phyloP scores from a whole-genome alignment of 768 basidiomycete genomes.

The Crucibulum laeve region DNA sequence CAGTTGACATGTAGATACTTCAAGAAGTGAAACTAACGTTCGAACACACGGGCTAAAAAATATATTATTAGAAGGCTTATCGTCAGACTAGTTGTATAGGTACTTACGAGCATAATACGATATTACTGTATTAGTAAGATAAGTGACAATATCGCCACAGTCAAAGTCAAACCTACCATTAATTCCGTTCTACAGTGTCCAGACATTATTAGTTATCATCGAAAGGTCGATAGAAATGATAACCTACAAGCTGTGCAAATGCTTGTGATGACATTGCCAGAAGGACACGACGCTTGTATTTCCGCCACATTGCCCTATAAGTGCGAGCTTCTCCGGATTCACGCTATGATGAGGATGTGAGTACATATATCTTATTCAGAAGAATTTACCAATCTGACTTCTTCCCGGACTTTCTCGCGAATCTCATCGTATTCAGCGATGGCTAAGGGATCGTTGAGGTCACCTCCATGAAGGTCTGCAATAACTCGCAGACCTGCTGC shows the following conservation, averaged over 20 bases:
- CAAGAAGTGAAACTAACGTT: slow-evolving; percentile 64
- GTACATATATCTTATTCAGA: background rate
- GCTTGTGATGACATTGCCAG: slow-evolving; percentile 95
- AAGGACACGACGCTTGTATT: slow-evolving; percentile 82
- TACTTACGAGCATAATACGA: slow-evolving; percentile 89
- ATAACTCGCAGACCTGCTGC: slow-evolving; percentile 81
- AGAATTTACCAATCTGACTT: slow-evolving; percentile 36
- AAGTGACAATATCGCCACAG: slow-evolving; percentile 5
- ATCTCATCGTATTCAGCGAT: slow-evolving; percentile 88
- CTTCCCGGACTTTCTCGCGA: slow-evolving; percentile 70
- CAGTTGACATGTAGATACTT: too few species aligned
- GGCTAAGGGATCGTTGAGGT: slow-evolving; percentile 62
- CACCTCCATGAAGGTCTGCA: slow-evolving; percentile 84
- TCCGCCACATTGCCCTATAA: slow-evolving; percentile 81
- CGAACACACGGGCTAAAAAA: slow-evolving; percentile 79
- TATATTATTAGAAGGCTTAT: too few species aligned
- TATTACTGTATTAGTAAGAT: slow-evolving; percentile 56
- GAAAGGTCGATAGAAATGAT: slow-evolving; percentile 3
- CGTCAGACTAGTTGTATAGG: too few species aligned
- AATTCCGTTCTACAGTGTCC: slow-evolving; percentile 81
- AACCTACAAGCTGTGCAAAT: slow-evolving; percentile 86
- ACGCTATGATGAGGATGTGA: slow-evolving; percentile 43
- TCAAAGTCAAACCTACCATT: slow-evolving; percentile 51
- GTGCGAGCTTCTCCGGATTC: slow-evolving; percentile 70
- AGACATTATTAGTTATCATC: slow-evolving; percentile 2